Conservation (phyloP, 2,329 filamentous ascomycete genomes). For the Talaromyces pinophilus region DNA sequence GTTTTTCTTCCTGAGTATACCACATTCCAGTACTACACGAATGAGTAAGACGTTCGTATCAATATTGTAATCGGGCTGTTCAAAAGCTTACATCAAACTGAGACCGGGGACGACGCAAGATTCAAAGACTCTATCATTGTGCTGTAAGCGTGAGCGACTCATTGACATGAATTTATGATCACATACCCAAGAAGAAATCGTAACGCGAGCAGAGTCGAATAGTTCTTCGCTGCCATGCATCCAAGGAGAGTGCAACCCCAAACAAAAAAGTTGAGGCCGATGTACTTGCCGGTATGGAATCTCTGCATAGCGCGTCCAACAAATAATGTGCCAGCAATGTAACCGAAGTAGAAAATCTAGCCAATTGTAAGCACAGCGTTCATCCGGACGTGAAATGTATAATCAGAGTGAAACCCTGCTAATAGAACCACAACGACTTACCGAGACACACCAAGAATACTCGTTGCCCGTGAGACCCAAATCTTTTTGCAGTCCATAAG, state of each 20-base stretch:
- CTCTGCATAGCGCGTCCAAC: not conserved
- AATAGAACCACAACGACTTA: not conserved
- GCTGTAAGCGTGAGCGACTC: not conserved
- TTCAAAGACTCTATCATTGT: not conserved
- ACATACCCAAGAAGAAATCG: not conserved
- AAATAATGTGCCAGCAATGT: not conserved
- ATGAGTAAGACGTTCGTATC: too few species aligned
- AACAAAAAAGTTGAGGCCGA: not conserved
- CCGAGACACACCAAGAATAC: conserved; percentile 6
- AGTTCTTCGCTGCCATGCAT: not conserved
- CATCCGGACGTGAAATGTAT: not conserved
- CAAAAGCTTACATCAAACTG: not conserved
- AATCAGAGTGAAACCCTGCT: not conserved
- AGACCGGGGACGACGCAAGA: conserved; percentile 3
- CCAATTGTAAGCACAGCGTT: too few species aligned
- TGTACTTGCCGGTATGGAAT: not conserved
- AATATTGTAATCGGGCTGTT: too few species aligned
- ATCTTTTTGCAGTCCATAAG: too few species aligned
- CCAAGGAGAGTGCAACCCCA: conserved; percentile 2
- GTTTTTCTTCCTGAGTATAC: not conserved
- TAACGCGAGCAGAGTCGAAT: not conserved
- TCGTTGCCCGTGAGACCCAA: not conserved
- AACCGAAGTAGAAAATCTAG: conserved; percentile 1
- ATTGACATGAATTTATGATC: not conserved
- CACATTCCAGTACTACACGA: too few species aligned